Evolutionary conservation across 129 eudicot genomes (phyloP).

Genomic region (Oenanthe sinensis): DNA sequence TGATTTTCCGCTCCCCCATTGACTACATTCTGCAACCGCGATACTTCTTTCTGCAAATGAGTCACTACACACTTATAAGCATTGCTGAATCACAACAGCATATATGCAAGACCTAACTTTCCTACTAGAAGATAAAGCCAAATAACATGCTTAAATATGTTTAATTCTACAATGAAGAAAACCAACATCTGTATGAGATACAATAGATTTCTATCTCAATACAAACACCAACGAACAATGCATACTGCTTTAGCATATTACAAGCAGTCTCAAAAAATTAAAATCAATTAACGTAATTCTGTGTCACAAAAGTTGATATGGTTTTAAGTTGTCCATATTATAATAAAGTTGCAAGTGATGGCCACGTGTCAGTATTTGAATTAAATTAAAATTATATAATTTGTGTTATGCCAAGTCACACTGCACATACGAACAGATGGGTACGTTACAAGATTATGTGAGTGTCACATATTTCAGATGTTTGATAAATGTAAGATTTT

Average conservation of each 20-base stretch:
- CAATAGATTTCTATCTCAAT: background rate
- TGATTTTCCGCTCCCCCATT: conserved; percentile 65
- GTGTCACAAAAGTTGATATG: background rate
- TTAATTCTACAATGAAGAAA: background rate
- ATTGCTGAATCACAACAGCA: background rate
- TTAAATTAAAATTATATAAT: background rate
- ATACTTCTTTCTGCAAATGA: conserved; percentile 71
- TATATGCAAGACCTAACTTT: background rate
- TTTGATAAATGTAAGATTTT: background rate
- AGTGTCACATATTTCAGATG: background rate
- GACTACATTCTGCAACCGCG: conserved; percentile 59
- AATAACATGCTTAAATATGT: background rate
- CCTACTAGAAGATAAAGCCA: background rate
- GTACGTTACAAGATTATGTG: background rate
- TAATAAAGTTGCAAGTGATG: background rate
- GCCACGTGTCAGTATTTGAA: background rate
- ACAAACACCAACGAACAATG: background rate
- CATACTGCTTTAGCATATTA: background rate
- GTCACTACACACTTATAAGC: background rate
- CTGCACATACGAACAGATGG: background rate
- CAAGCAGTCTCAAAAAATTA: background rate
- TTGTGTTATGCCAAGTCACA: background rate
- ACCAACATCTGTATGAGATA: background rate
- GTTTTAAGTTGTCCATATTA: background rate
- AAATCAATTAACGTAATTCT: background rate